Conservation (phyloP, 352 stramenopile genomes). For the Phytopythium oedochilum region DNA sequence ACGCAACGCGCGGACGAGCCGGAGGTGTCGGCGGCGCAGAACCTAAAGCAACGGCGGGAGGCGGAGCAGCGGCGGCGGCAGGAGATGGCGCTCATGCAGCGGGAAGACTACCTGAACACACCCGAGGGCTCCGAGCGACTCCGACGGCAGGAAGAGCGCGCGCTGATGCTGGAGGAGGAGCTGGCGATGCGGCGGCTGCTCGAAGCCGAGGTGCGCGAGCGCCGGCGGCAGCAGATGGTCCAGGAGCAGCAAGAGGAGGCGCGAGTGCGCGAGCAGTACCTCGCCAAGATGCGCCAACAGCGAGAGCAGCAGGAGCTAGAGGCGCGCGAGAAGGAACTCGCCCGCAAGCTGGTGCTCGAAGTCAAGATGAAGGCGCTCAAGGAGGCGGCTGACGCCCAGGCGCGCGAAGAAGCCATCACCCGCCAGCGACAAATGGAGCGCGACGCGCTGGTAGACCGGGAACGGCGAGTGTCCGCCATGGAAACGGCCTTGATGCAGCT, state of each 20-base stretch:
- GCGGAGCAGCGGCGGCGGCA: slow-evolving; percentile 41
- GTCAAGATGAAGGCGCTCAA: slow-evolving; percentile 59
- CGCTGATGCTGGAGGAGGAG: slow-evolving; percentile 60
- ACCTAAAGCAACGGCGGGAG: slow-evolving; percentile 51
- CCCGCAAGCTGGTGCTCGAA: slow-evolving; percentile 34
- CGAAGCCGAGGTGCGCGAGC: slow-evolving; percentile 27
- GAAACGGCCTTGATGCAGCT: slow-evolving; percentile 43
- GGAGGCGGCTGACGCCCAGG: slow-evolving; percentile 50
- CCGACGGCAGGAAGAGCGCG: slow-evolving; percentile 42
- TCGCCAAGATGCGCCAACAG: slow-evolving; percentile 38
- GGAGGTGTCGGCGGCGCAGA: slow-evolving; percentile 58
- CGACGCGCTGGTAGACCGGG: slow-evolving; percentile 27
- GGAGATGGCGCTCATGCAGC: slow-evolving; percentile 43
- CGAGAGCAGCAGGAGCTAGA: slow-evolving; percentile 34
- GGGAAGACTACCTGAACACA: slow-evolving; percentile 59
- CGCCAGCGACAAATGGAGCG: slow-evolving; percentile 33
- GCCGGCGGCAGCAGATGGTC: slow-evolving; percentile 20
- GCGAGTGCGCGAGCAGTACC: slow-evolving; percentile 38
- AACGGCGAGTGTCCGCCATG: slow-evolving; percentile 23
- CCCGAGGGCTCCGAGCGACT: slow-evolving; percentile 41
- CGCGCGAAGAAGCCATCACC: slow-evolving; percentile 37
- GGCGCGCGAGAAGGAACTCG: slow-evolving; percentile 39
- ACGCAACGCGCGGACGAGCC: neutral
- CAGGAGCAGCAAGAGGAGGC: slow-evolving; percentile 44
- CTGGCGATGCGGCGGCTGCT: slow-evolving; percentile 35